Conservation (phyloP, 2,329 filamentous ascomycete genomes). For the Sarocladiaceae sp. region DNA sequence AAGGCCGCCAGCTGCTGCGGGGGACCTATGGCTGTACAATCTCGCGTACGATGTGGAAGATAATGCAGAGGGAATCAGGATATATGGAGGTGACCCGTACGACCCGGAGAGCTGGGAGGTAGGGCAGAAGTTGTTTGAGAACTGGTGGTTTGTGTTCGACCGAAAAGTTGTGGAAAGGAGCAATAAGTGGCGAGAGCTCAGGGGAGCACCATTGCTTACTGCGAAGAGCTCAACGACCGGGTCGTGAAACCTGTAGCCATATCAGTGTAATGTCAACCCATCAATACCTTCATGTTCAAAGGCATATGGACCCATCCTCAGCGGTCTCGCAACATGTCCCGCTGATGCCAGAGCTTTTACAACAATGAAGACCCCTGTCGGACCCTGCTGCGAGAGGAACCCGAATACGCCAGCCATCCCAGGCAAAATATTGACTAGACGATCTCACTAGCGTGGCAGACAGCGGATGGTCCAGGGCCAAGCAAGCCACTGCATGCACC, state of each 20-base stretch:
- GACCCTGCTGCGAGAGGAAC: background rate
- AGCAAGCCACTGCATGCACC: conserved; percentile 7
- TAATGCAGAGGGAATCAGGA: conserved; percentile 42
- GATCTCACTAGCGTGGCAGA: background rate
- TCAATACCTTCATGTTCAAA: too few relatives aligned
- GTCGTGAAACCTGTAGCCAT: too few relatives aligned
- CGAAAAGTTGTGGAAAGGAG: conserved; percentile 46
- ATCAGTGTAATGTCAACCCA: too few relatives aligned
- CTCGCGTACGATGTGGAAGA: conserved; percentile 57
- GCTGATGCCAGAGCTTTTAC: too few relatives aligned
- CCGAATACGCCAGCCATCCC: background rate
- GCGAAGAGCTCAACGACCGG: background rate
- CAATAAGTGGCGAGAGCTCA: conserved; percentile 44
- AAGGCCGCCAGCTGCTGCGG: conserved; percentile 42
- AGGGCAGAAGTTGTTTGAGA: conserved; percentile 52
- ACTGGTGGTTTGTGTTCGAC: conserved; percentile 60
- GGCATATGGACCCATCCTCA: background rate
- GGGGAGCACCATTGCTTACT: conserved; percentile 32
- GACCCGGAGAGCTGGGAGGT: conserved; percentile 50
- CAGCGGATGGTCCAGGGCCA: background rate
- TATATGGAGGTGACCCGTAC: conserved; percentile 47
- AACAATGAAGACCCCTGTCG: background rate
- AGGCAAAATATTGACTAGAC: background rate
- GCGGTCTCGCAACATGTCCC: background rate
- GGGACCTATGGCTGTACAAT: conserved; percentile 43